These are phyloP conservation scores for Vaucheria bursata DNA, from an alignment of 352 stramenopile genomes.

Conservation along the genomic window DNA sequence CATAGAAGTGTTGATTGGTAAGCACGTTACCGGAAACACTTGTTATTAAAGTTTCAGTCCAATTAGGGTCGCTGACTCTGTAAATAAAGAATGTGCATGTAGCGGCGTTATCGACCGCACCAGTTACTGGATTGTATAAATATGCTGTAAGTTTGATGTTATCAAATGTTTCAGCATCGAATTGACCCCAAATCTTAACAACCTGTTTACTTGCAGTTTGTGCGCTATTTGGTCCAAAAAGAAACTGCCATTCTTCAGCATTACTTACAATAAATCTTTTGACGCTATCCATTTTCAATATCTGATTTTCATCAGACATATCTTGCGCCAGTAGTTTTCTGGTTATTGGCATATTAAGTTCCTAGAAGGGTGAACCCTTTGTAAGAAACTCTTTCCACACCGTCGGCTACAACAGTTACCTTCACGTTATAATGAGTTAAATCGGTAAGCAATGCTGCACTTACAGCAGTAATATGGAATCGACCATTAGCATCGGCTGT, in stretches of 20 bases:
- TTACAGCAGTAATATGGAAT: background rate
- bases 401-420: background rate
- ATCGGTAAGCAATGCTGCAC: background rate
- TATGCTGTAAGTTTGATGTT: background rate
- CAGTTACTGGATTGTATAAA: slow-evolving; percentile 4
- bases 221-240: background rate
- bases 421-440: slow-evolving; percentile 4
- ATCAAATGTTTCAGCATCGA: background rate
- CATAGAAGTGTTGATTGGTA: slow-evolving; percentile 2
- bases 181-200: slow-evolving; percentile 4
- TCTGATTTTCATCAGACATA: slow-evolving; percentile 4
- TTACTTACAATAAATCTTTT: background rate
- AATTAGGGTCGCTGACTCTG: background rate
- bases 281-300: background rate
- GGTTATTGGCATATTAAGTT: slow-evolving; percentile 1
- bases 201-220: background rate
- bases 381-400: slow-evolving; percentile 4
- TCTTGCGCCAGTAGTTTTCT: background rate
- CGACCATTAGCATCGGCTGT: background rate
- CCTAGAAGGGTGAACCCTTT: background rate
- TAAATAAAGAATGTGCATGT: background rate
- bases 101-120: background rate
- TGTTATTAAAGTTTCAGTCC: background rate
- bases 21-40: background rate
- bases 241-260: background rate